Percentiles rank a stretch among this genome's conserved stretches.
Conservation (phyloP, 768 basidiomycete genomes). For the Leccinum aurantiacum region DNA sequence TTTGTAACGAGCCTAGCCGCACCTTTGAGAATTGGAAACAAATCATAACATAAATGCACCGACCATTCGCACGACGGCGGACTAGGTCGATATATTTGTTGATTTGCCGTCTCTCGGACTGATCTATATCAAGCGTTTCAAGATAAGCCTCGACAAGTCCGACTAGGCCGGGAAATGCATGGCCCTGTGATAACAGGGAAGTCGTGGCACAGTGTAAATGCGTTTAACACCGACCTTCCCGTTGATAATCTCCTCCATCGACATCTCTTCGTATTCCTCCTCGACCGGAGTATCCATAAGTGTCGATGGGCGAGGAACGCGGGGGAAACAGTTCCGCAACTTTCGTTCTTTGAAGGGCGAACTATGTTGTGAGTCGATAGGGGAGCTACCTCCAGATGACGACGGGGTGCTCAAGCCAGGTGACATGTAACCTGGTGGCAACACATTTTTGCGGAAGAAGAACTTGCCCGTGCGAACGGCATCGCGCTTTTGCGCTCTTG, state of each 20-base stretch:
- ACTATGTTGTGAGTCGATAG: conserved; percentile 35
- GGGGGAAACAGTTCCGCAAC: conserved; percentile 71
- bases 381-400: conserved; percentile 42
- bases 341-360: conserved; percentile 58
- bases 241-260: conserved; percentile 88
- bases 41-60: conserved; percentile 20
- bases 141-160: conserved; percentile 82
- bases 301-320: conserved; percentile 45
- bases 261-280: conserved; percentile 91
- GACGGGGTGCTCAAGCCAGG: conserved; percentile 42
- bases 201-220: not conserved
- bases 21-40: conserved; percentile 1
- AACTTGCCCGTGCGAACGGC: conserved; percentile 76
- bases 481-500: conserved; percentile 78
- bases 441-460: conserved; percentile 86
- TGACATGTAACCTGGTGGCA: conserved; percentile 49
- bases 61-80: conserved; percentile 76
- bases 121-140: conserved; percentile 77
- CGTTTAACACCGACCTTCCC: conserved; percentile 63
- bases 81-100: conserved; percentile 79
- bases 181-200: conserved; percentile 42
- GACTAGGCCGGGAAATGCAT: conserved; percentile 75
- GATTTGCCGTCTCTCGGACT: conserved; percentile 58
- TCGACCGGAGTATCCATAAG: conserved; percentile 57
- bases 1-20: conserved; percentile 69